phyloP scores from a whole-genome alignment of 2,329 filamentous ascomycete genomes.

The Hypomyces rosellus region DNA sequence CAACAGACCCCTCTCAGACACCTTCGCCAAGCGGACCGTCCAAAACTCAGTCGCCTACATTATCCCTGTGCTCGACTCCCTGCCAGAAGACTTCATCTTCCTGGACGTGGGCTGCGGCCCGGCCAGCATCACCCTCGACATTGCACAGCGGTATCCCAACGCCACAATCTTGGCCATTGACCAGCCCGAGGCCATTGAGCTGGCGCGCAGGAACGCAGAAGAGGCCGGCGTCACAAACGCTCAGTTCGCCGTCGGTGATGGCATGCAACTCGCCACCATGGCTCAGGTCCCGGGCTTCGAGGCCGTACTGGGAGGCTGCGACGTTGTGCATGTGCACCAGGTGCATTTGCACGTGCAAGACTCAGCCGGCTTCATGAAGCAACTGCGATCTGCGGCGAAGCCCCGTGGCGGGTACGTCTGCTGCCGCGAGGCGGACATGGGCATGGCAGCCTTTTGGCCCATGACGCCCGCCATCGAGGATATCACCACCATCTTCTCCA shows the following conservation, averaged over 20 bases:
- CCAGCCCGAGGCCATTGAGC: neutral
- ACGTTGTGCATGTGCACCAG: neutral
- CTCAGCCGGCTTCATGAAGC: neutral
- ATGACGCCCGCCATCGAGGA: neutral
- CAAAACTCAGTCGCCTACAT: neutral
- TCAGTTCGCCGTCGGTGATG: neutral
- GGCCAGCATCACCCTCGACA: neutral
- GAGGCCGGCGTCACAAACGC: neutral
- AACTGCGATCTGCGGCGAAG: neutral
- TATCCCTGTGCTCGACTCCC: neutral
- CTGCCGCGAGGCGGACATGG: neutral
- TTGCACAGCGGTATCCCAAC: neutral
- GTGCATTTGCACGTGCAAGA: neutral
- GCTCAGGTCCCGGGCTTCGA: neutral
- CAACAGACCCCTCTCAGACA: neutral
- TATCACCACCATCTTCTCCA: neutral
- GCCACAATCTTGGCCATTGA: neutral
- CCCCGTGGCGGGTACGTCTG: neutral
- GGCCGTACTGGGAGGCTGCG: neutral
- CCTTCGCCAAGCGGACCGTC: neutral
- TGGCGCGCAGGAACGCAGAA: neutral
- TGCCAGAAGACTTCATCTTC: neutral
- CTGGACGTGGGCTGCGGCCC: neutral
- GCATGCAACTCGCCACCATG: neutral
- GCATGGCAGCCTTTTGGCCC: neutral